phyloP scores from a whole-genome alignment of 495 filamentous ascomycete species.

The Hyaloscypha bicolor region DNA sequence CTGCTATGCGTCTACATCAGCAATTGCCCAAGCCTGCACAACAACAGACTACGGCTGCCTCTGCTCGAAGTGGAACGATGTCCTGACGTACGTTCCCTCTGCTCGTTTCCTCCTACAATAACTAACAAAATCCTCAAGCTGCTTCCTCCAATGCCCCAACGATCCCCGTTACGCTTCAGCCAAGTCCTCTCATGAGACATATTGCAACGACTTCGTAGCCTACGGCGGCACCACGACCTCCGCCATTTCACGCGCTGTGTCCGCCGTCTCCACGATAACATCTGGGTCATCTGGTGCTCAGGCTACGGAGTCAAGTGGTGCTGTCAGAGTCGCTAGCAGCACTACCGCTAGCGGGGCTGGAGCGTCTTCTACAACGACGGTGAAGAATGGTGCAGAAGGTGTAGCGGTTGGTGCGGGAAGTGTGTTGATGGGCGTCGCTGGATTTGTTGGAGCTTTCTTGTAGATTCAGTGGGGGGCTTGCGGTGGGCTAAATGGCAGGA shows the following conservation, averaged over 20 bases:
- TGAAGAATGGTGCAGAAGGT: conserved; percentile 24
- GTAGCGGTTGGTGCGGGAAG: conserved; percentile 14
- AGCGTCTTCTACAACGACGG: not conserved
- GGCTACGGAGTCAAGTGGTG: conserved; percentile 5
- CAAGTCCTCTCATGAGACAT: conserved; percentile 12
- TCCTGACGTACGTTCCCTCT: conserved; percentile 23
- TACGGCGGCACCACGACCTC: conserved; percentile 19
- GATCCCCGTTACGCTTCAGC: conserved; percentile 16
- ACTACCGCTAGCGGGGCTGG: not conserved
- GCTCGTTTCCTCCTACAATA: not conserved
- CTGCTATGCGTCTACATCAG: conserved; percentile 22
- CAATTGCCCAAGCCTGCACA: conserved; percentile 20
- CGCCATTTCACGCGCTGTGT: conserved; percentile 20
- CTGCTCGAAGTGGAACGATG: conserved; percentile 27
- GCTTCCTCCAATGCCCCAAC: conserved; percentile 32
- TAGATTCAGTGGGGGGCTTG: conserved; percentile 5
- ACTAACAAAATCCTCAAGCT: conserved; percentile 13
- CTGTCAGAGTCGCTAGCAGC: conserved; percentile 10
- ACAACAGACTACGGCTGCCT: conserved; percentile 27
- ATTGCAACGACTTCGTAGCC: conserved; percentile 22
- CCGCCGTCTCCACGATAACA: not conserved
- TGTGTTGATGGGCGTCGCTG: conserved; percentile 23
- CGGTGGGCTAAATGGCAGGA: too few species aligned
- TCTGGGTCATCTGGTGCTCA: not conserved
- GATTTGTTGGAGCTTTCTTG: conserved; percentile 29